Evolutionary conservation across 768 basidiomycete species (phyloP).

Genomic region (Multifurca ochricompacta): DNA sequence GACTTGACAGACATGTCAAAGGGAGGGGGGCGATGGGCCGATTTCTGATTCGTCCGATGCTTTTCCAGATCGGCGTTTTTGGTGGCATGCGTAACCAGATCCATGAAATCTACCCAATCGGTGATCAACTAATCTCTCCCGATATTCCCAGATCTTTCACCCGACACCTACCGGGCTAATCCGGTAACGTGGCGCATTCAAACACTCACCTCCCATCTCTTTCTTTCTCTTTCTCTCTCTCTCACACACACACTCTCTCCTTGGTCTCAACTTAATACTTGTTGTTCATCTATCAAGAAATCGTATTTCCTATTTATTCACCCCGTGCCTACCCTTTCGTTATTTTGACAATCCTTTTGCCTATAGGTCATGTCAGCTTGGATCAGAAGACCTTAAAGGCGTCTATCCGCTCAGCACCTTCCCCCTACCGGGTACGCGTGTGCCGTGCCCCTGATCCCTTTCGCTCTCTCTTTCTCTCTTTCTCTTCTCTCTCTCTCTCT

Average conservation of each 20-base stretch:
- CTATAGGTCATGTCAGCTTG: slow-evolving; percentile 10
- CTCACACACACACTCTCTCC: not conserved
- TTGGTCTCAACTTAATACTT: not conserved
- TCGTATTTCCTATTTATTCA: not conserved
- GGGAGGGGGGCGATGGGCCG: no score
- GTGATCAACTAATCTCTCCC: slow-evolving; percentile 22
- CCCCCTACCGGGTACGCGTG: not conserved
- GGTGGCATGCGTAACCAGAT: slow-evolving; percentile 20
- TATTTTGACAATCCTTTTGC: slow-evolving; percentile 6
- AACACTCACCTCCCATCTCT: not conserved
- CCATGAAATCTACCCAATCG: slow-evolving; percentile 22
- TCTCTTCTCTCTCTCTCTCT: not conserved
- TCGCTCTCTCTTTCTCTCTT: not conserved
- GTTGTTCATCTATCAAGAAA: not conserved
- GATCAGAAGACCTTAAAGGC: slow-evolving; percentile 16
- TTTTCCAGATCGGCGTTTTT: slow-evolving; percentile 23
- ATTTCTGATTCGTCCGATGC: slow-evolving; percentile 12
- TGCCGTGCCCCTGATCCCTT: not conserved
- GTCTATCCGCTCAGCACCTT: slow-evolving; percentile 2
- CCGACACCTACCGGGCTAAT: slow-evolving; percentile 9
- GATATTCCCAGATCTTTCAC: slow-evolving; percentile 21
- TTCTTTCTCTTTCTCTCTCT: not conserved
- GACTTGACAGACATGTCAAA: no score
- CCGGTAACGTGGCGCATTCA: slow-evolving; percentile 18
- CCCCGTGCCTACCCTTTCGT: no score